These are phyloP conservation scores for Fistulifera pelliculosa DNA, from an alignment of 108 stramenopile species.

Conservation along the genomic window DNA sequence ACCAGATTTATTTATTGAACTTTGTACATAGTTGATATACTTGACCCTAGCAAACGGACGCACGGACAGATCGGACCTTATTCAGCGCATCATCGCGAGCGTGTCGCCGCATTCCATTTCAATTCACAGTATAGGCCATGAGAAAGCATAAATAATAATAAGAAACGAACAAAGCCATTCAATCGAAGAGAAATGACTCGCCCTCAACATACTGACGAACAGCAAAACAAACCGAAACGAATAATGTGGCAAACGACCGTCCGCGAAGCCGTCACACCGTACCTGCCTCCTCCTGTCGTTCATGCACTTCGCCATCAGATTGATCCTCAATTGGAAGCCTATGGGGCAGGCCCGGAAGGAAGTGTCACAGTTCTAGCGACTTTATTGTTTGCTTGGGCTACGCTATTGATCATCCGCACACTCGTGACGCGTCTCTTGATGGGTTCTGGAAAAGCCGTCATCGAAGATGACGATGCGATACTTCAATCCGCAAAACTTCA, in stretches of 20 bases:
- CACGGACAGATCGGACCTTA: no score
- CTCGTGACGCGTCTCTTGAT: not conserved
- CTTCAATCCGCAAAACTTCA: not conserved
- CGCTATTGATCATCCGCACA: not conserved
- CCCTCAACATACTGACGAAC: no score
- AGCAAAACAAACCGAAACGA: not conserved
- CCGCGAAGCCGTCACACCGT: conserved; percentile 27
- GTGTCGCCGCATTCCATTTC: no score
- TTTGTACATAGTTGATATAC: no score
- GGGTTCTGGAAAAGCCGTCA: not conserved
- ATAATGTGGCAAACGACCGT: conserved; percentile 12
- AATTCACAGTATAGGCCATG: no score
- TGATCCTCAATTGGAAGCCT: conserved; percentile 31
- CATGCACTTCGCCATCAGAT: conserved; percentile 17
- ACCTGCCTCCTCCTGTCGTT: conserved; percentile 43
- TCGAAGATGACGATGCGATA: conserved; percentile 2
- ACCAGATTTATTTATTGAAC: no score
- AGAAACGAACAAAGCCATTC: no score
- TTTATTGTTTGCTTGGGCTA: conserved; percentile 6
- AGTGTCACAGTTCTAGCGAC: conserved; percentile 15
- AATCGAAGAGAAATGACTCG: no score
- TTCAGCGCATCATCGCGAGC: no score
- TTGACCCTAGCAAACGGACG: no score
- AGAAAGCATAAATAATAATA: no score
- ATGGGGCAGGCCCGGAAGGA: conserved; percentile 25